These are phyloP conservation scores for Aureobasidium sp. DNA, from an alignment of 2,329 filamentous ascomycete species.

Conservation along the genomic window DNA sequence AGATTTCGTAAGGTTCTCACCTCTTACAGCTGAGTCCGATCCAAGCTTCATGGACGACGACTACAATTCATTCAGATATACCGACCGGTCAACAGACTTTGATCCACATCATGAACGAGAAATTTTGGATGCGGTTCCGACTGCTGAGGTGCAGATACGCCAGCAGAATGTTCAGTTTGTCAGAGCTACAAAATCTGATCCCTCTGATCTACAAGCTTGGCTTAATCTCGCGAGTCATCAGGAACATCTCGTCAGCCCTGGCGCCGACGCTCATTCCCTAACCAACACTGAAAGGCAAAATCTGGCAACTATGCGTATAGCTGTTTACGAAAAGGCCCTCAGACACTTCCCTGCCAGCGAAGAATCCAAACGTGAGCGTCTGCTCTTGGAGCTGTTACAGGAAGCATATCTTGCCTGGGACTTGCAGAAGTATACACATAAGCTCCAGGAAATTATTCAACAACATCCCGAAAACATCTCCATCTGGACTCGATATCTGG, in stretches of 20 bases:
- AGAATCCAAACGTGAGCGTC: conserved; percentile 56
- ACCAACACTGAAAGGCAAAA: conserved; percentile 71
- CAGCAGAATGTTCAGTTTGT: conserved; percentile 68
- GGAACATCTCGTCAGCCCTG: conserved; percentile 66
- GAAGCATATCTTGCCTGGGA: conserved; percentile 84
- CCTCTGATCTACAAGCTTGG: conserved; percentile 78
- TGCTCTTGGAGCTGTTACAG: conserved; percentile 75
- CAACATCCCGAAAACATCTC: conserved; percentile 63
- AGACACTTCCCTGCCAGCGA: conserved; percentile 53
- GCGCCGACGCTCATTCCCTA: conserved; percentile 48
- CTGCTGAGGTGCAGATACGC: conserved; percentile 39
- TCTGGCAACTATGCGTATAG: conserved; percentile 81
- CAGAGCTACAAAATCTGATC: conserved; percentile 68
- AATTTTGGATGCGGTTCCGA: not conserved
- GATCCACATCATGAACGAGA: not conserved
- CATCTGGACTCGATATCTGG: conserved; percentile 79
- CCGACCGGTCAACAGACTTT: not conserved
- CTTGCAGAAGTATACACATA: conserved; percentile 61
- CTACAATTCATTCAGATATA: not conserved
- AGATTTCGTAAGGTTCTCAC: conserved; percentile 7
- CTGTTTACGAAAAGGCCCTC: conserved; percentile 82
- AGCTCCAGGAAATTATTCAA: conserved; percentile 71
- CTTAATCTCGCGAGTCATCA: conserved; percentile 83
- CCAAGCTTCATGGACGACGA: not conserved
- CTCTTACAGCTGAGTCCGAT: conserved; percentile 14